Percentiles rank a stretch among this genome's conserved stretches.
These are phyloP conservation scores for Macroventuria anomochaeta DNA, from an alignment of 2,329 filamentous ascomycete genomes.

Conservation along the genomic window DNA sequence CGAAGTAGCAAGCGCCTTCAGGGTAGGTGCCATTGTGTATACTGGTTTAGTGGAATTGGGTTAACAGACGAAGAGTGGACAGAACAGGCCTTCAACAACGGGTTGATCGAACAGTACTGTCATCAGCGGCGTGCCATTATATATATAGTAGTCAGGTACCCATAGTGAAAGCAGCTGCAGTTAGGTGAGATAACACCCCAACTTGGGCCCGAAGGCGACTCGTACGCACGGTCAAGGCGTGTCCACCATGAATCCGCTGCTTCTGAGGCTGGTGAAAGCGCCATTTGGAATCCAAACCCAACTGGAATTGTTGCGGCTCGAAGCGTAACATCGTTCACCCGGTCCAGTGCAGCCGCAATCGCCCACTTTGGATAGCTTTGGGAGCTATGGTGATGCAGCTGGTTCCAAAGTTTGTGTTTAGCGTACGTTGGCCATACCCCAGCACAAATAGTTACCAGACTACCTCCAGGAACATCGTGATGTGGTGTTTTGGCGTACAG, in stretches of 20 bases:
- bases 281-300: constrained; percentile 5
- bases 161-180: not conserved
- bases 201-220: constrained; percentile 2
- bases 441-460: not conserved
- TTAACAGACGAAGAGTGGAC: not conserved
- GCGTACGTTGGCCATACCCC: constrained; percentile 2
- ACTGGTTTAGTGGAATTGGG: not conserved
- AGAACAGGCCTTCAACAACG: not conserved
- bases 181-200: not conserved
- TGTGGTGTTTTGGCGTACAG: constrained; percentile 13
- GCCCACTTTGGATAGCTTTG: not conserved
- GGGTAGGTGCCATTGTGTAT: constrained; percentile 16
- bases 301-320: constrained; percentile 10
- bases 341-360: constrained; percentile 3
- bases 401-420: constrained; percentile 5
- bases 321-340: constrained; percentile 5
- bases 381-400: constrained; percentile 2
- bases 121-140: constrained; percentile 5
- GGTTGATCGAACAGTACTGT: not conserved
- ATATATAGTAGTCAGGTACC: constrained; percentile 5
- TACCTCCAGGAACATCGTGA: constrained; percentile 2
- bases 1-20: constrained; percentile 22
- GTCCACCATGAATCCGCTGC: not conserved
- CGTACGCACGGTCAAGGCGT: not conserved
- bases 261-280: constrained; percentile 1